phyloP scores from a whole-genome alignment of 2,329 filamentous ascomycete genomes.

The Rhinocladiella similis region DNA sequence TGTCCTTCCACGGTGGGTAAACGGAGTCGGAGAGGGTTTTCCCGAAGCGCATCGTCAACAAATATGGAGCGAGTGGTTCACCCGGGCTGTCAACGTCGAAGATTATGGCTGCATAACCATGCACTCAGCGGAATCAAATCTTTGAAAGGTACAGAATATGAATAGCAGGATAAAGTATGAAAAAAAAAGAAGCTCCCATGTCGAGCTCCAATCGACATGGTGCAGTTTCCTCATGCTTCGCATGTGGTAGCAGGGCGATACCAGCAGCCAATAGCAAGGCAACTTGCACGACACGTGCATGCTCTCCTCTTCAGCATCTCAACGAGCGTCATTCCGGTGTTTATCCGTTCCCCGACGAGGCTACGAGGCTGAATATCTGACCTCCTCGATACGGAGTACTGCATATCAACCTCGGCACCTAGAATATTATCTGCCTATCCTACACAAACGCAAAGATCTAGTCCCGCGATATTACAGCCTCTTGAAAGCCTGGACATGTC shows the following conservation, averaged over 20 bases:
- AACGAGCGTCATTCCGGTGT: neutral
- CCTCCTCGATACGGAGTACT: too few species aligned
- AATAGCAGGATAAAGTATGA: neutral
- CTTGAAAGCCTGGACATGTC: neutral
- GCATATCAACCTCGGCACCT: too few species aligned
- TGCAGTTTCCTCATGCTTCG: too few species aligned
- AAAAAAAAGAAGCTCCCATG: neutral
- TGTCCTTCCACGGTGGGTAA: slow-evolving; percentile 84
- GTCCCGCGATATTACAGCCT: too few species aligned
- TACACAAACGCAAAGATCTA: too few species aligned
- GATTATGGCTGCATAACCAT: neutral
- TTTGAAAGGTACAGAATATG: neutral
- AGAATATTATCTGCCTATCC: too few species aligned
- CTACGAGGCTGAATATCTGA: neutral
- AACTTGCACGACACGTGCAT: neutral
- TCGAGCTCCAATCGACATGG: too few species aligned
- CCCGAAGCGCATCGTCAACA: slow-evolving; percentile 77
- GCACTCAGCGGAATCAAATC: neutral
- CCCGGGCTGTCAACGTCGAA: too few species aligned
- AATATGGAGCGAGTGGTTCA: too few species aligned
- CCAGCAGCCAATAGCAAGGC: neutral
- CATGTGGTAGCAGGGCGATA: too few species aligned
- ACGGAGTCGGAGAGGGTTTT: slow-evolving; percentile 78
- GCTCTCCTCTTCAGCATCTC: neutral
- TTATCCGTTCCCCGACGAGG: neutral